A percentile compares a stretch with the other conserved stretches of the same genome.
Evolutionary conservation across 345 rosid species (phyloP).

Genomic region (Acer saccharum): DNA sequence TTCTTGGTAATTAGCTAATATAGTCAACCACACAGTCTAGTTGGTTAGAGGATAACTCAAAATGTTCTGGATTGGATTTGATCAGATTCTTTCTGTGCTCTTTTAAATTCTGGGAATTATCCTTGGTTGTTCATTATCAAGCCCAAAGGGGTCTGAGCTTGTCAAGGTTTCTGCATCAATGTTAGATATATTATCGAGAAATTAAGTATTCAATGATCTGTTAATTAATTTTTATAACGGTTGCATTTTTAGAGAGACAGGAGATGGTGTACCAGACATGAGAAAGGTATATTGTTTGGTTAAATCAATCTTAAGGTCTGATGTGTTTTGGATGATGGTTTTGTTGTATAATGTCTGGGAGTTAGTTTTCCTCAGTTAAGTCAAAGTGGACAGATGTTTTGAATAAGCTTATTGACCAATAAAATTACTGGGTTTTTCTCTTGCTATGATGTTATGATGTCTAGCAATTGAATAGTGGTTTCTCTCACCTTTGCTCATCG

Average conservation of each 20-base stretch:
- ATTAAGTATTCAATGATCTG: background rate
- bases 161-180: background rate
- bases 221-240: background rate
- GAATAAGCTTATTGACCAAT: background rate
- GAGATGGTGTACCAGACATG: background rate
- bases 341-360: background rate
- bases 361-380: background rate
- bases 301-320: background rate
- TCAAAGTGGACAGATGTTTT: background rate
- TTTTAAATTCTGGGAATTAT: background rate
- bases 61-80: background rate
- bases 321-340: background rate
- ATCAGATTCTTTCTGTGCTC: background rate
- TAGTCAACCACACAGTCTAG: background rate
- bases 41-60: background rate
- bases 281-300: background rate
- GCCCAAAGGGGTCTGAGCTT: background rate
- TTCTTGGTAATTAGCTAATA: background rate
- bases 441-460: background rate
- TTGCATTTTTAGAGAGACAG: background rate
- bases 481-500: background rate
- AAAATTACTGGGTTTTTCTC: constrained; percentile 2
- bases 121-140: background rate
- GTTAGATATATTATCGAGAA: background rate
- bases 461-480: background rate